Conservation (phyloP, 1,284 basidiomycete species). For the Bjerkandera adusta region DNA sequence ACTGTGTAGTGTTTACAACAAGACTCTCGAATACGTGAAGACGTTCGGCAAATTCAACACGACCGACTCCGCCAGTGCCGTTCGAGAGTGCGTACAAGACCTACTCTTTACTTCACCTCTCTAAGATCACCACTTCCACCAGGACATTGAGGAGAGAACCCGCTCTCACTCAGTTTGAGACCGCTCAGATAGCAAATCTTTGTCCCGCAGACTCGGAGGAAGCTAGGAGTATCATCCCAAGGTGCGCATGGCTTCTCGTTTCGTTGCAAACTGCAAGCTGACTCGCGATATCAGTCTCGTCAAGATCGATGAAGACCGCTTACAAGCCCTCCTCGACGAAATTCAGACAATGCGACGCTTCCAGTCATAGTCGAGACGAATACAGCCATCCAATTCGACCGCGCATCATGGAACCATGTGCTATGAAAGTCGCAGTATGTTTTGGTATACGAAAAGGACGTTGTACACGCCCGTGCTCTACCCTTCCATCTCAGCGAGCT, state of each 20-base stretch:
- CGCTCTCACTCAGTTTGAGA: slow-evolving; percentile 85
- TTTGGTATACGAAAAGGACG: too few relatives aligned
- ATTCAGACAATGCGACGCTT: slow-evolving; percentile 89
- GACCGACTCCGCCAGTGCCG: slow-evolving; percentile 82
- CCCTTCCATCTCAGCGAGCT: slow-evolving; percentile 71
- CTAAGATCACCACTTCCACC: too few relatives aligned
- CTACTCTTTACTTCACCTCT: too few relatives aligned
- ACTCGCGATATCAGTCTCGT: slow-evolving; percentile 54
- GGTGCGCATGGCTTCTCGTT: slow-evolving; percentile 41
- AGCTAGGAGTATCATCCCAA: slow-evolving; percentile 88
- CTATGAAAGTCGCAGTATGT: not conserved
- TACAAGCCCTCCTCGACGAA: slow-evolving; percentile 81
- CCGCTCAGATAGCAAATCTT: slow-evolving; percentile 89
- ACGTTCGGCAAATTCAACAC: slow-evolving; percentile 90
- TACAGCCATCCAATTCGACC: too few relatives aligned
- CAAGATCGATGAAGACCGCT: slow-evolving; percentile 82
- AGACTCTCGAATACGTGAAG: slow-evolving; percentile 89
- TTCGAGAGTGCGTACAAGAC: slow-evolving; percentile 70
- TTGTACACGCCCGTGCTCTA: too few relatives aligned
- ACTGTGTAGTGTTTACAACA: slow-evolving; percentile 77
- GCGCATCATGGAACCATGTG: not conserved
- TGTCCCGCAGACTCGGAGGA: slow-evolving; percentile 88
- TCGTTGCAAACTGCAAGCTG: not conserved
- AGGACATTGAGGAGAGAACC: slow-evolving; percentile 76
- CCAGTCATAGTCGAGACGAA: slow-evolving; percentile 76